Evolutionary conservation across 1,139 yeast species (phyloP).

Genomic region (Geotrichum europaeum): DNA sequence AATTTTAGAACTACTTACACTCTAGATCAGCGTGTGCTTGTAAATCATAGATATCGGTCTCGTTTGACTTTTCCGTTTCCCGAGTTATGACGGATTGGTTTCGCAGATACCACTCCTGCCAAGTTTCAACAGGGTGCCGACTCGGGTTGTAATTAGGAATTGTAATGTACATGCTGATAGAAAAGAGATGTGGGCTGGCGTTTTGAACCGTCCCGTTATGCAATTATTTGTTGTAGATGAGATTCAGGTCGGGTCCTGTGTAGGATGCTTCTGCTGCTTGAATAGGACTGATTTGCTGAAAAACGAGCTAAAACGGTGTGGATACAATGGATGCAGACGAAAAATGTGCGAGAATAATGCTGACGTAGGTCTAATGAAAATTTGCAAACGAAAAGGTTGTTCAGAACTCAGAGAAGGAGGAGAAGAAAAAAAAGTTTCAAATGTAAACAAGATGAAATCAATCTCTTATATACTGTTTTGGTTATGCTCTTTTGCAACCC

Average conservation of each 20-base stretch:
- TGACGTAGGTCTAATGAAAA: not conserved
- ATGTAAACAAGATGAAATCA: not conserved
- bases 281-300: not conserved
- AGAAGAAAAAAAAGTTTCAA: not conserved
- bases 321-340: not conserved
- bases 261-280: not conserved
- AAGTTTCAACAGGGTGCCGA: constrained; percentile 32
- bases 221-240: not conserved
- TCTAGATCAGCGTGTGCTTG: constrained; percentile 7
- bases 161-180: constrained; percentile 13
- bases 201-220: not conserved
- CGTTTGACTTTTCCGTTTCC: constrained; percentile 7
- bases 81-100: constrained; percentile 22
- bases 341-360: not conserved
- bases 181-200: not conserved
- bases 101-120: constrained; percentile 33
- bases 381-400: not conserved
- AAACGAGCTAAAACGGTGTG: not conserved
- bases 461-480: not conserved
- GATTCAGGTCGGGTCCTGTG: not conserved
- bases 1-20: not conserved
- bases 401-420: not conserved
- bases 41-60: constrained; percentile 10
- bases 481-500: not conserved
- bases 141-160: constrained; percentile 26